Conservation (phyloP, 108 stramenopile genomes). For the Pseudonitzschia multiseries region DNA sequence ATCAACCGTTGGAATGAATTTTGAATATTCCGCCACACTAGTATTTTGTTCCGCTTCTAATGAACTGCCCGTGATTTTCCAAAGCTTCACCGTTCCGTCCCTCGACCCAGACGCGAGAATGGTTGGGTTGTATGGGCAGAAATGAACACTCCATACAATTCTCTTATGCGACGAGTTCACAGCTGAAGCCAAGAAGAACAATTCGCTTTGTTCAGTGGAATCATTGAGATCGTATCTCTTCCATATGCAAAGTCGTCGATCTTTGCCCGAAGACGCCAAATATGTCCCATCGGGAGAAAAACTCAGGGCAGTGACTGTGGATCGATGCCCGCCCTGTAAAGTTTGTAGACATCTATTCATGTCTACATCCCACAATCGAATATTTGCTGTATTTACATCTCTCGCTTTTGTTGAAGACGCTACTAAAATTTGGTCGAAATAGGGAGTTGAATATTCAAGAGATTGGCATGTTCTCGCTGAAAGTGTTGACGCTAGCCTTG, state of each 20-base stretch:
- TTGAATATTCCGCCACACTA: slow-evolving; percentile 10
- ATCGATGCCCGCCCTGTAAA: slow-evolving; percentile 76
- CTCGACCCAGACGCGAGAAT: slow-evolving; percentile 79
- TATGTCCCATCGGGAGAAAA: slow-evolving; percentile 81
- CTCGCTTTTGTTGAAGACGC: slow-evolving; percentile 84
- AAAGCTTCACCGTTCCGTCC: slow-evolving; percentile 80
- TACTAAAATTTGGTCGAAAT: slow-evolving; percentile 48
- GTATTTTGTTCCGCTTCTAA: slow-evolving; percentile 22
- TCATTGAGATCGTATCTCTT: slow-evolving; percentile 25
- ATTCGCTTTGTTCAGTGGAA: not conserved
- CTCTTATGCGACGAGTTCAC: slow-evolving; percentile 84
- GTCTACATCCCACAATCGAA: slow-evolving; percentile 72
- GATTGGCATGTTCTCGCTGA: slow-evolving; percentile 28
- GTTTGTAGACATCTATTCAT: slow-evolving; percentile 62
- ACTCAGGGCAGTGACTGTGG: slow-evolving; percentile 75
- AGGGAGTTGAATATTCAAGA: not conserved
- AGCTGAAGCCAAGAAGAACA: slow-evolving; percentile 55
- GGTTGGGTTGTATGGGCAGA: slow-evolving; percentile 62
- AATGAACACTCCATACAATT: slow-evolving; percentile 83
- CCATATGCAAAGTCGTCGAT: slow-evolving; percentile 87
- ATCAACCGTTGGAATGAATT: slow-evolving; percentile 21
- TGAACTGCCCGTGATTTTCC: slow-evolving; percentile 53
- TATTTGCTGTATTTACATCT: slow-evolving; percentile 77
- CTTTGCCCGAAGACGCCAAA: slow-evolving; percentile 83
- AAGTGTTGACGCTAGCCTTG: slow-evolving; percentile 69